Percentiles rank a stretch among this genome's conserved stretches.
Evolutionary conservation across 768 basidiomycete genomes (phyloP).

Genomic region (Phaeotremella fagi): DNA sequence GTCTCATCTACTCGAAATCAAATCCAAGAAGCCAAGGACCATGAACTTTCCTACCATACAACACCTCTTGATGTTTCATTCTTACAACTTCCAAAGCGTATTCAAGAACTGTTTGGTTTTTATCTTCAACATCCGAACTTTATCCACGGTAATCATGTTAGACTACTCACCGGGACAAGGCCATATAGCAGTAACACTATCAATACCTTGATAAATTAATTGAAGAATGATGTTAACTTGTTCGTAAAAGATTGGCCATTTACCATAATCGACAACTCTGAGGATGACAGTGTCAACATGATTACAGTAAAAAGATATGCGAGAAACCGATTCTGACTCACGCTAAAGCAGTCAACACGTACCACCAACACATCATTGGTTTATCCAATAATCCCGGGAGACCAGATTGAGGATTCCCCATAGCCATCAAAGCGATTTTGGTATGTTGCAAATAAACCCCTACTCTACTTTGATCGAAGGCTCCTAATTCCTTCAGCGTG

Average conservation of each 20-base stretch:
- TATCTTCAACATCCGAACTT: not conserved
- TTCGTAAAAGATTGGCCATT: not conserved
- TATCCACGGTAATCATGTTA: not conserved
- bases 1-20: too few relatives aligned
- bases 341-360: not conserved
- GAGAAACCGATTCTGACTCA: too few relatives aligned
- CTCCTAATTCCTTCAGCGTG: not conserved
- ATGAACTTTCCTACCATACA: not conserved
- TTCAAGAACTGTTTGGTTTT: not conserved
- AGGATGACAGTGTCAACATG: not conserved
- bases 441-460: not conserved
- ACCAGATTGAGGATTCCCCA: not conserved
- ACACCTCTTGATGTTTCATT: not conserved
- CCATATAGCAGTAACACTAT: not conserved
- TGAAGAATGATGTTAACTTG: not conserved
- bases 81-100: not conserved
- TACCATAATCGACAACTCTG: not conserved
- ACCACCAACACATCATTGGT: not conserved
- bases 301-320: too few relatives aligned
- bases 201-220: not conserved
- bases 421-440: not conserved
- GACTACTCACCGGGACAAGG: not conserved
- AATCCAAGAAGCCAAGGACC: too few relatives aligned
- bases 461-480: not conserved
- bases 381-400: not conserved